Percentiles rank a stretch among this genome's conserved stretches.
Conservation (phyloP, 2,329 filamentous ascomycete genomes). For the Emergomyces pasteurianus region DNA sequence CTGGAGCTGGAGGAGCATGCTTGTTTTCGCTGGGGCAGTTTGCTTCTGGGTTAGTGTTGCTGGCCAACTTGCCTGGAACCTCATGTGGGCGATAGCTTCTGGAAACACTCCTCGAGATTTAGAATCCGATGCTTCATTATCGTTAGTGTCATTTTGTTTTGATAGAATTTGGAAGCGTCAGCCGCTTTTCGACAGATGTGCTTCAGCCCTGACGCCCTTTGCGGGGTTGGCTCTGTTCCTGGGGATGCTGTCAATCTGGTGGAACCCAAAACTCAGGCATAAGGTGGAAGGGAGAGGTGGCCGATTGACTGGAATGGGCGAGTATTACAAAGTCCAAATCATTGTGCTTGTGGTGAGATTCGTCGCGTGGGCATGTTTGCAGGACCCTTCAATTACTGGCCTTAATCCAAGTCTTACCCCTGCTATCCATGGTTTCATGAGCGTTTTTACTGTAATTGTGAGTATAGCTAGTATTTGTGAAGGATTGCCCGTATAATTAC, state of each 20-base stretch:
- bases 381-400: slow-evolving; percentile 25
- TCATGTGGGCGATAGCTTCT: slow-evolving; percentile 21
- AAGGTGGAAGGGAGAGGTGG: slow-evolving; percentile 32
- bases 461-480: slow-evolving; percentile 9
- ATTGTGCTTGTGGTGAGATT: slow-evolving; percentile 34
- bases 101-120: slow-evolving; percentile 8
- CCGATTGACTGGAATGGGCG: slow-evolving; percentile 29
- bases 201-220: slow-evolving; percentile 20
- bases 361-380: slow-evolving; percentile 32
- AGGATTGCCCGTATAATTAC: slow-evolving; percentile 3
- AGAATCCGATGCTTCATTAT: slow-evolving; percentile 5
- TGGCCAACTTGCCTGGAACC: slow-evolving; percentile 33
- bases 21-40: slow-evolving; percentile 32
- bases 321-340: slow-evolving; percentile 38
- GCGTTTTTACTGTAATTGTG: slow-evolving; percentile 28
- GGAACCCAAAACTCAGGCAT: slow-evolving; percentile 36
- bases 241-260: slow-evolving; percentile 36
- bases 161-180: slow-evolving; percentile 11
- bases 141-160: slow-evolving; percentile 15
- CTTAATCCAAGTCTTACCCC: slow-evolving; percentile 20
- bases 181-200: slow-evolving; percentile 18
- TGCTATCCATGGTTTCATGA: slow-evolving; percentile 30
- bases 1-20: slow-evolving; percentile 33
- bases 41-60: slow-evolving; percentile 32
- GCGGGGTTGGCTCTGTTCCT: slow-evolving; percentile 30